Percentiles rank a stretch among this genome's conserved stretches.
Conservation (phyloP, 306 rosid genomes). For the Trifolium pratense region DNA sequence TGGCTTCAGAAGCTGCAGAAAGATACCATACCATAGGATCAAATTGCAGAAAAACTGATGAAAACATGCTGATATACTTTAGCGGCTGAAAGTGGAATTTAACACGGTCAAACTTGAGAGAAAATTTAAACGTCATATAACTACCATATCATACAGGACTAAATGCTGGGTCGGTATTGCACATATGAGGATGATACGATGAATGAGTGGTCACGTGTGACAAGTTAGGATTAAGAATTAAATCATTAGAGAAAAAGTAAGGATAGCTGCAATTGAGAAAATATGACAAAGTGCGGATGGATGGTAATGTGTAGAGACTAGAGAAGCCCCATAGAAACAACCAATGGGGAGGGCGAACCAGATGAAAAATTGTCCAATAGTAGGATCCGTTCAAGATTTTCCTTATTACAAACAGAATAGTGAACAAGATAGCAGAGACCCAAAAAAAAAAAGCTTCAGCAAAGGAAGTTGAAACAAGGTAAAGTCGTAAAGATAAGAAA, state of each 20-base stretch:
- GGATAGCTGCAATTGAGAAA: background rate
- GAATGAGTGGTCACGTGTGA: background rate
- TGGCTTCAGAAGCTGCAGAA: conserved; percentile 90
- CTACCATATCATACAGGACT: background rate
- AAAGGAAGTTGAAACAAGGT: background rate
- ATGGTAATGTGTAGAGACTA: background rate
- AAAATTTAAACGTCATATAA: background rate
- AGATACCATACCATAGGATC: conserved; percentile 36
- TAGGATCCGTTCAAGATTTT: background rate
- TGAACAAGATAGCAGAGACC: background rate
- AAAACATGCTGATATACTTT: conserved; percentile 23
- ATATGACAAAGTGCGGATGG: background rate
- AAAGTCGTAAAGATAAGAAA: background rate
- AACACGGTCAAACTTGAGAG: background rate
- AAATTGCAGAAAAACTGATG: conserved; percentile 30
- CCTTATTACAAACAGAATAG: background rate
- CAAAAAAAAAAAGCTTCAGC: too few relatives aligned
- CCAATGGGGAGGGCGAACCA: background rate
- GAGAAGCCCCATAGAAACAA: background rate
- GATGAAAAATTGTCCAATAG: background rate
- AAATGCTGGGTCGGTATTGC: background rate
- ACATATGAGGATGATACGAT: background rate
- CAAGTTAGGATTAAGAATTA: background rate
- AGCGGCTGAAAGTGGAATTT: conserved; percentile 11
- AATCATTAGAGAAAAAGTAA: background rate